phyloP scores from a whole-genome alignment of 768 basidiomycete species.

The Leccinellum luteum region DNA sequence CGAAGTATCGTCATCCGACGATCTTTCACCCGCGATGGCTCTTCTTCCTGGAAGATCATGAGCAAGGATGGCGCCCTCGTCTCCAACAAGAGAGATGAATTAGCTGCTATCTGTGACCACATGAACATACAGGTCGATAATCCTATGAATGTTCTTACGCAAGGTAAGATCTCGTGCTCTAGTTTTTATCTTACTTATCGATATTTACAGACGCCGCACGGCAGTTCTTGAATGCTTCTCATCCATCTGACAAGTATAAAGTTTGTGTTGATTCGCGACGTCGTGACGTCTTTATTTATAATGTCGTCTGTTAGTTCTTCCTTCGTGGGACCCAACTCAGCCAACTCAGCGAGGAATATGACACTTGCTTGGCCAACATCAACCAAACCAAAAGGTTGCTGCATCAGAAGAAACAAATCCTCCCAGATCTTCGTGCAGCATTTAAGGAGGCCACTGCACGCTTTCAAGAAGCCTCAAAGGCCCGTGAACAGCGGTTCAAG shows the following conservation, averaged over 20 bases:
- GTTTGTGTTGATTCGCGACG: conserved; percentile 37
- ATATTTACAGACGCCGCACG: conserved; percentile 33
- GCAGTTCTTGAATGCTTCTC: conserved; percentile 83
- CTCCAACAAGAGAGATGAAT: conserved; percentile 77
- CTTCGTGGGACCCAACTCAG: conserved; percentile 88
- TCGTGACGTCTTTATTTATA: background rate
- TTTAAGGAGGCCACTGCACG: conserved; percentile 56
- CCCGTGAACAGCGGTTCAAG: conserved; percentile 66
- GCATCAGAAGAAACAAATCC: conserved; percentile 65
- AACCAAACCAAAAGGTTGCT: conserved; percentile 63
- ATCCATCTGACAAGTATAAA: conserved; percentile 84
- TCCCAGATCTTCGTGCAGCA: conserved; percentile 70
- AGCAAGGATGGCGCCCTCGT: conserved; percentile 61
- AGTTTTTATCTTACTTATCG: background rate
- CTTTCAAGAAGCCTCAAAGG: conserved; percentile 72
- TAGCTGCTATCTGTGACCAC: conserved; percentile 86
- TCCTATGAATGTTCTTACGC: conserved; percentile 91
- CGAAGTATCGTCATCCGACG: conserved; percentile 84
- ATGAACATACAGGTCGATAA: conserved; percentile 98
- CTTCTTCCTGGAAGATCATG: conserved; percentile 81
- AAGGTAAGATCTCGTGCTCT: conserved; percentile 44
- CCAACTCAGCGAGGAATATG: conserved; percentile 86
- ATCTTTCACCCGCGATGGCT: conserved; percentile 71
- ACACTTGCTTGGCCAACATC: conserved; percentile 70
- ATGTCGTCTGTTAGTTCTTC: conserved; percentile 66